Conservation (phyloP, 106 monocot genomes). For the Phalaenopsis equestris region DNA sequence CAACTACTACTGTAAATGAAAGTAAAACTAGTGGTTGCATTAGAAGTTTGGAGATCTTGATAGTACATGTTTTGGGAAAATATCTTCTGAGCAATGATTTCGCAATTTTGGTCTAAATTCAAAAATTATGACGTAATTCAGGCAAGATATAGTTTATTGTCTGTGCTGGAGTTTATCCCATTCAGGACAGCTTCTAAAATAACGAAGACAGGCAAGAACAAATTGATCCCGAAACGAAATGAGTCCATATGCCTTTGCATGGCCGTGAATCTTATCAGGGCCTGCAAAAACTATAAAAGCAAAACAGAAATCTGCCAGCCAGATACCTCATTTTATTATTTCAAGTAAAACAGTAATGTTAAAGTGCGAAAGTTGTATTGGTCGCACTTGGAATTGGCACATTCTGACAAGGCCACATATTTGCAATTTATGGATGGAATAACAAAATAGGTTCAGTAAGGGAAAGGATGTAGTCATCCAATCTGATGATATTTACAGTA, state of each 20-base stretch:
- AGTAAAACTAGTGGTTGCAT: neutral
- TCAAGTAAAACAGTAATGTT: neutral
- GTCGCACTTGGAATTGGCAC: neutral
- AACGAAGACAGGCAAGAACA: neutral
- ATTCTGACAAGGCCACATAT: neutral
- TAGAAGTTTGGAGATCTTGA: neutral
- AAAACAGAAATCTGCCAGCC: neutral
- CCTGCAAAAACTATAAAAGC: neutral
- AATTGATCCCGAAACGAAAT: neutral
- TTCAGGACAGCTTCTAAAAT: neutral
- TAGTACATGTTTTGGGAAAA: neutral
- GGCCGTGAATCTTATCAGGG: neutral
- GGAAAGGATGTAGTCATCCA: neutral
- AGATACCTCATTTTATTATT: neutral
- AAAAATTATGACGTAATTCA: neutral
- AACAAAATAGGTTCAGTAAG: neutral
- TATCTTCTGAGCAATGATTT: neutral
- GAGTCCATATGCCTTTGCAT: neutral
- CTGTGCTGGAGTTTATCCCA: neutral
- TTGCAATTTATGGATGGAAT: neutral
- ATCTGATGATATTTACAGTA: neutral
- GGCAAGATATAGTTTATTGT: neutral
- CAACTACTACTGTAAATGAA: neutral
- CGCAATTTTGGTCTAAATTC: neutral
- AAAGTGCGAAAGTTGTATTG: neutral